These are phyloP conservation scores for Bryoerythrophyllum caledonicum DNA, from an alignment of 225 moss, liverwort and hornwort species.

Conservation along the genomic window DNA sequence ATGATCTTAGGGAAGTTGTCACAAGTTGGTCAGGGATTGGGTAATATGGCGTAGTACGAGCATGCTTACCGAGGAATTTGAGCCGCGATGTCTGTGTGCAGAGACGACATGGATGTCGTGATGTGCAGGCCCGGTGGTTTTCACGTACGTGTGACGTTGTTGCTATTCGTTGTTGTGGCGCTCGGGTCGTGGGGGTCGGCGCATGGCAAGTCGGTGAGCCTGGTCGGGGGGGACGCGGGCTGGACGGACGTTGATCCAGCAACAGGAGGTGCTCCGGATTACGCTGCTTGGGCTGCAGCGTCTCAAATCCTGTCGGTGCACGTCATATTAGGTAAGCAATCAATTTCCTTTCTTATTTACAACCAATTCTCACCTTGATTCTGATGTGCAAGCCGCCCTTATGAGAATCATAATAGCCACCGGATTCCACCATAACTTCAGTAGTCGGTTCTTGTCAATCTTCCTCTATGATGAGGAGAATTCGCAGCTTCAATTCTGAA, in stretches of 20 bases:
- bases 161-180: constrained; percentile 20
- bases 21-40: too few relatives aligned
- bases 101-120: constrained; percentile 35
- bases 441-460: too few relatives aligned
- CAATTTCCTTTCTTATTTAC: neutral
- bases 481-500: neutral
- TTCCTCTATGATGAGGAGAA: neutral
- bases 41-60: too few relatives aligned
- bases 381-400: too few relatives aligned
- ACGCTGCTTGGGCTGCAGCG: constrained; percentile 45
- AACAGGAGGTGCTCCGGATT: constrained; percentile 49
- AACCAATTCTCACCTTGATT: too few relatives aligned
- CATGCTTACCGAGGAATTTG: constrained; percentile 11
- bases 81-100: constrained; percentile 3
- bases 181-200: constrained; percentile 22
- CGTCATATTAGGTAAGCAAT: constrained; percentile 41
- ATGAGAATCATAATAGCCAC: too few relatives aligned
- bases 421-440: too few relatives aligned
- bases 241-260: constrained; percentile 44
- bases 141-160: constrained; percentile 23
- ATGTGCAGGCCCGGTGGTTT: constrained; percentile 11
- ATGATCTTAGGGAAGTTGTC: too few relatives aligned
- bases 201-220: constrained; percentile 39
- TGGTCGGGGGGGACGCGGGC: constrained; percentile 45
- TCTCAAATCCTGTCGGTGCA: constrained; percentile 36